A percentile compares a stretch with the other conserved stretches of the same genome.
phyloP scores from a whole-genome alignment of 306 rosid genomes.

The Cucurbita pepo region DNA sequence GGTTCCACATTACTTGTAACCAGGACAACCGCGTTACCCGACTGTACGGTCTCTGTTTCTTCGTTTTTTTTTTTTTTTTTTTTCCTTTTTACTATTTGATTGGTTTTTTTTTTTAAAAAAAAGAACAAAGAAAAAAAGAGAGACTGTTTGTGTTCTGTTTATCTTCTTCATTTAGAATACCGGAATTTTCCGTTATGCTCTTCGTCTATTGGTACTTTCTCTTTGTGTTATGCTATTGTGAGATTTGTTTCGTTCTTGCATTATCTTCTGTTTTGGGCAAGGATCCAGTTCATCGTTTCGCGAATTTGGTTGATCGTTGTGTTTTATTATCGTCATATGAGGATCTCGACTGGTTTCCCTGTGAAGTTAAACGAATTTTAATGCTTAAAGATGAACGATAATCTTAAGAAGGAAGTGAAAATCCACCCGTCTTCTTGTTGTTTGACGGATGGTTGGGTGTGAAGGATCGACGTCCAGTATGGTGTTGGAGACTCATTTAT shows the following conservation, averaged over 20 bases:
- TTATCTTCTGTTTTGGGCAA: too few species aligned
- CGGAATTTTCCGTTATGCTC: too few species aligned
- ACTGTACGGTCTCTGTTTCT: slow-evolving; percentile 29
- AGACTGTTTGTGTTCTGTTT: neutral
- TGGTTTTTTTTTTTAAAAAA: too few species aligned
- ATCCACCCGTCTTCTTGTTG: neutral
- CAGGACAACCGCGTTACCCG: slow-evolving; percentile 85
- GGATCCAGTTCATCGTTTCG: too few species aligned
- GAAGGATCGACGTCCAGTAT: too few species aligned
- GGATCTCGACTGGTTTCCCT: neutral
- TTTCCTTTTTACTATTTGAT: neutral
- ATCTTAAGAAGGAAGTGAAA: neutral
- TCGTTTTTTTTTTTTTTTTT: neutral
- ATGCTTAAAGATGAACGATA: too few species aligned
- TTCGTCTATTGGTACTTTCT: too few species aligned
- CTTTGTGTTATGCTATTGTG: too few species aligned
- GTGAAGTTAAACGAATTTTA: neutral
- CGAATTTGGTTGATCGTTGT: too few species aligned
- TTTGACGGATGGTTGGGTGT: neutral
- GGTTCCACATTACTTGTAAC: slow-evolving; percentile 96
- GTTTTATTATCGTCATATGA: neutral
- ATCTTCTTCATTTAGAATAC: neutral
- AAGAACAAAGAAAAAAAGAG: too few species aligned
- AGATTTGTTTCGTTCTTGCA: too few species aligned
- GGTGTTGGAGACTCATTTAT: too few species aligned